Evolutionary conservation across 805 yeast species (phyloP).

Genomic region (Cephaloascus fragrans): DNA sequence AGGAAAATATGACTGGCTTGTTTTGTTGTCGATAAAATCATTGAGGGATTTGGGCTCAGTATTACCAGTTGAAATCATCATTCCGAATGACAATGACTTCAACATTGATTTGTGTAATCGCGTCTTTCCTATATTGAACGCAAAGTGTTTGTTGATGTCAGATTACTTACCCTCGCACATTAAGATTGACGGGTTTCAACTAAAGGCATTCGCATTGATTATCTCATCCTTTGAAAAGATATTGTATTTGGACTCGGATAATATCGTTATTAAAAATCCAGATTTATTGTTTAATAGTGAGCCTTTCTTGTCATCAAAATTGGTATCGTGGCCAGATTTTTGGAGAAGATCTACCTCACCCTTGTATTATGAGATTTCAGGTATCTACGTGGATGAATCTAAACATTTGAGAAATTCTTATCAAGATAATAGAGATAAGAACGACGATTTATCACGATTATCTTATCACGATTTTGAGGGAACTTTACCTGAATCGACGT

Average conservation of each 20-base stretch:
- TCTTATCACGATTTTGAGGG: slow-evolving; percentile 20
- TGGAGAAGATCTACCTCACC: slow-evolving; percentile 33
- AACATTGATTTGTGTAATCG: slow-evolving; percentile 22
- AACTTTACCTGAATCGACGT: slow-evolving; percentile 24
- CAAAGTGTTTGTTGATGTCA: slow-evolving; percentile 21
- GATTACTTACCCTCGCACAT: slow-evolving; percentile 17
- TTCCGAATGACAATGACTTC: slow-evolving; percentile 20
- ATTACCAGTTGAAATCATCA: slow-evolving; percentile 26
- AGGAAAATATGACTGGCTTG: slow-evolving; percentile 22
- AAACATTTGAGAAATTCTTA: slow-evolving; percentile 13
- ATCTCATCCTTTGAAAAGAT: slow-evolving; percentile 24
- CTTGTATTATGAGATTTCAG: slow-evolving; percentile 21
- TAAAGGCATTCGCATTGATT: slow-evolving; percentile 25
- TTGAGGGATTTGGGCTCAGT: slow-evolving; percentile 21
- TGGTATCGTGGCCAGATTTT: slow-evolving; percentile 30
- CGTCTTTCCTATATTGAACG: slow-evolving; percentile 22
- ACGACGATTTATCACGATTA: slow-evolving; percentile 3
- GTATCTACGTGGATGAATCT: slow-evolving; percentile 12
- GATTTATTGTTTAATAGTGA: slow-evolving; percentile 23
- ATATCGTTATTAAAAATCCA: slow-evolving; percentile 24
- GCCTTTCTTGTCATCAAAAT: slow-evolving; percentile 17
- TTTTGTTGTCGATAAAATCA: slow-evolving; percentile 20
- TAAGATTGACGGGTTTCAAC: slow-evolving; percentile 20
- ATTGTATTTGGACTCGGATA: slow-evolving; percentile 28
- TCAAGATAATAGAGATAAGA: slow-evolving; percentile 16